Base-by-base conservation (phyloP, 2,329 filamentous ascomycete species). In the Neurospora sp. region DNA sequence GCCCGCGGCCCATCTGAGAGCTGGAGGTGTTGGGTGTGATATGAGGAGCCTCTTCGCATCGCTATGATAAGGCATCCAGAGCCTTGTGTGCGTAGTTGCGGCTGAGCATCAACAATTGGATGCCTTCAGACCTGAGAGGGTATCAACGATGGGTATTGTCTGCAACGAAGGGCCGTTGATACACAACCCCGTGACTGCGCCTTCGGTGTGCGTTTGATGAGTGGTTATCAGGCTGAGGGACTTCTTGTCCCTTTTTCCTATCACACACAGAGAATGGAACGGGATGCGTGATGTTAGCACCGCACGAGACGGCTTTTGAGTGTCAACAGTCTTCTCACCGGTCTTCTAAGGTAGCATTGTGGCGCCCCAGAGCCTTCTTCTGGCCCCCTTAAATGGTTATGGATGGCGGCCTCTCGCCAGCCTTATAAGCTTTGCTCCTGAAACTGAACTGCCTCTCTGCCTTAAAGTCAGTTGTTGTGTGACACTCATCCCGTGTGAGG, bases 1-100 rank as follows among this genome's bases (percentile, higher is more conserved):
- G 6, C 17, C 40, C 41, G 41, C n/a, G 41, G n/a, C 1, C 41
- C n/a, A 19, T 46, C 0, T 43, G 41, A 41, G 41, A 10, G 1
- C n/a, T 10, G 0, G 0, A 46, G 1, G 8, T 11, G 41, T 8
- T 46, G 41, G 6, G 3, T 46, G 17, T 1, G 8, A 5, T 1
- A 10, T 23, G 0, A 46, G 0, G 41, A 19, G 41, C 0, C 41
- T 46, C 41, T 19, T 46, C n/a, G 3, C 8, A 46, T 19, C 17
- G 0, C 2, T 2, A 19, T 46, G 41, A 46, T 2, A 46, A 46
- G 41, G 41, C 41, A 46, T 46, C 41, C n/a, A 11, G 41, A 46
- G 41, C 41, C n/a, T 19, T 28, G n/a, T 43, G 15, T 19, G 6
- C 1, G 3, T 19, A 4, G 17, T 10, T 46, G 41, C 41, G 41